phyloP scores from a whole-genome alignment of 495 filamentous ascomycete species.

The Neurospora sp. region DNA sequence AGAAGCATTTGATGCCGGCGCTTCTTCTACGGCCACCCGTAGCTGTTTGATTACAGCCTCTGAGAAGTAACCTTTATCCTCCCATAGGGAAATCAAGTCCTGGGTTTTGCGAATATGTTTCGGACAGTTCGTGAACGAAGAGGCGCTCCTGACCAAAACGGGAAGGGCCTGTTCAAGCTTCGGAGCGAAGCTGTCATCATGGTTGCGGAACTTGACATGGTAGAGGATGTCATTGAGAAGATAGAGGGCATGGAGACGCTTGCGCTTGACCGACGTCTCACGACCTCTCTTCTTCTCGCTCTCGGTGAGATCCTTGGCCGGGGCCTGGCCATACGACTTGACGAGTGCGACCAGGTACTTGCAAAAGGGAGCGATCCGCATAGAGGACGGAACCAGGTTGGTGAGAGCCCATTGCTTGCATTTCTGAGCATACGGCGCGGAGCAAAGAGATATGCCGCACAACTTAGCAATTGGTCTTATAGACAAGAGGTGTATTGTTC shows the following conservation, averaged over 20 bases:
- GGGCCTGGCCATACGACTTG: conserved; percentile 40
- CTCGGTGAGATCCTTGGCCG: conserved; percentile 7
- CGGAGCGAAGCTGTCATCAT: conserved; percentile 44
- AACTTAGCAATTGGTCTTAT: conserved; percentile 49
- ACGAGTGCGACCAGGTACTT: conserved; percentile 69
- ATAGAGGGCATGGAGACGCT: conserved; percentile 70
- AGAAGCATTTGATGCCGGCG: conserved; percentile 9
- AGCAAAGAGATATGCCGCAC: conserved; percentile 19
- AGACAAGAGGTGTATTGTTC: conserved; percentile 26
- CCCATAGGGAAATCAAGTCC: conserved; percentile 65
- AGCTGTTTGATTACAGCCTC: conserved; percentile 49
- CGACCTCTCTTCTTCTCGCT: conserved; percentile 17
- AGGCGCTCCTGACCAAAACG: conserved; percentile 50
- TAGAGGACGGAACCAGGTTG: conserved; percentile 57
- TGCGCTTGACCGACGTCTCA: conserved; percentile 52
- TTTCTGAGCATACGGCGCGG: conserved; percentile 43
- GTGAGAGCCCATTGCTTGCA: conserved; percentile 79
- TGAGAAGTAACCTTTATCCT: conserved; percentile 57
- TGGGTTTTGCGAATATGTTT: conserved; percentile 58
- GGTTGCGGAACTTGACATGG: conserved; percentile 56
- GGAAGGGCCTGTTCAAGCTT: conserved; percentile 52
- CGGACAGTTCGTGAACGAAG: conserved; percentile 50
- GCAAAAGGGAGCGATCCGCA: conserved; percentile 54
- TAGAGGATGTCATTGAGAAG: conserved; percentile 76
- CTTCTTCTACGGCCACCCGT: conserved; percentile 44